A percentile compares a stretch with the other conserved stretches of the same genome.
These are phyloP conservation scores for Solanum etuberosum DNA, from an alignment of 257 asterid species.

Conservation along the genomic window DNA sequence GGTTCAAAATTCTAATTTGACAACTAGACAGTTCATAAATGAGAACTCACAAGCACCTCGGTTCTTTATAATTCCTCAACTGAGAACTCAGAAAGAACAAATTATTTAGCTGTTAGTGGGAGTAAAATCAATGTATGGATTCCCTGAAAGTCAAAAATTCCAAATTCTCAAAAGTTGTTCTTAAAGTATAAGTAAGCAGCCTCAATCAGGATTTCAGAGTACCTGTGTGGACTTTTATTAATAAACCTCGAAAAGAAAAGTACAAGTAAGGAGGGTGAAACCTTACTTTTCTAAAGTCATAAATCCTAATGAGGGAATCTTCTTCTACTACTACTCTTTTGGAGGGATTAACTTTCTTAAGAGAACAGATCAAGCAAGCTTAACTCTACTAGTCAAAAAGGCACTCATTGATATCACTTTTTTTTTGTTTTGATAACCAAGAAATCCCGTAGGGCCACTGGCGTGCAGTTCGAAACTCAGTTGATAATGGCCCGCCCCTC, in stretches of 20 bases:
- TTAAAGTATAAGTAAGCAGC: not conserved
- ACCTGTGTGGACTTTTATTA: not conserved
- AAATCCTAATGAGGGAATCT: not conserved
- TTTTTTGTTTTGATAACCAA: not conserved
- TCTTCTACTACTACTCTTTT: not conserved
- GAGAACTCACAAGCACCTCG: not conserved
- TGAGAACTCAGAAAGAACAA: not conserved
- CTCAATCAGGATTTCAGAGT: not conserved
- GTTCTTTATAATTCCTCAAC: not conserved
- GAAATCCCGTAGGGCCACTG: not conserved
- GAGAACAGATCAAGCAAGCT: not conserved
- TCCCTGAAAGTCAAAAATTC: not conserved
- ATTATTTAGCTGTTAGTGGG: not conserved
- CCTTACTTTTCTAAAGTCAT: not conserved
- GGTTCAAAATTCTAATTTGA: not conserved
- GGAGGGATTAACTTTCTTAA: not conserved
- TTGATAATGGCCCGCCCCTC: not conserved
- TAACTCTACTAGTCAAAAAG: not conserved
- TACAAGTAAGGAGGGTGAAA: not conserved
- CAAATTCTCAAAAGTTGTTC: not conserved
- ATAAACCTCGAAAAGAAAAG: not conserved
- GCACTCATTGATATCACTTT: not conserved
- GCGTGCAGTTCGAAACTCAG: not conserved
- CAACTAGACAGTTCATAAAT: not conserved
- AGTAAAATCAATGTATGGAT: not conserved